Evolutionary conservation across 2,329 filamentous ascomycete species (phyloP), one percentile per base, ranked within the genome.

Genomic region (Claviceps fusiformis): DNA sequence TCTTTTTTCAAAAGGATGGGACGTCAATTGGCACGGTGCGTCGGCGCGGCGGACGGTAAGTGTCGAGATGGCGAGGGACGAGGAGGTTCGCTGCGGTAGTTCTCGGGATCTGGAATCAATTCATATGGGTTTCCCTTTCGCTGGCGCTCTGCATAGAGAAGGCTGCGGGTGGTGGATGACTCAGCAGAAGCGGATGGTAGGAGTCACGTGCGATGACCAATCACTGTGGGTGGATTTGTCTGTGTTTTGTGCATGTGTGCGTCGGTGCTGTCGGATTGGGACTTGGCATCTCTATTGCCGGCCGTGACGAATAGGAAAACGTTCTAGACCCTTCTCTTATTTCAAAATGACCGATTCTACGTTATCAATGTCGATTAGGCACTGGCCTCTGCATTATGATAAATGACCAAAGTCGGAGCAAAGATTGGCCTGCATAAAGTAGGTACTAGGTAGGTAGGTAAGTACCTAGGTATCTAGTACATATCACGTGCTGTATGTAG

Each of bases 1-100:
- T 59, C 56, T 54, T 59, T 57, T 53, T 59, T 57, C 54, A 56
- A 57, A 54, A 56, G 55, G 58, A 54, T 37, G 45, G 55, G 53
- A 56, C 58, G 63, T 65, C 67, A 70, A 71, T 72, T 71, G 70
- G 59, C 58, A 61, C 62, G 58, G 61, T 58, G 59, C 56, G 7
- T 58, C 52, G 56, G 54, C 53, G 57, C 54, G 55, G 53, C 37
- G 51, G 51, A 54, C 44, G 37, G 48, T 51, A 53, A 17, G 24
- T 59, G 54, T 58, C 57, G 58, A 57, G 61, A 56, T 56, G 59
- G 58, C 55, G 57, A 58, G 56, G 59, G 56, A 56, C 59, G 54
- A 5, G 59, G 58, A 58, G 60, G 59, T 59, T 57, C 57, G 59
- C 56, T 46, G 37, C 50, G 27, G 59, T 58, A 55, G 63, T 53